Percentiles rank a stretch among this genome's conserved stretches.
phyloP scores from a whole-genome alignment of 2,329 filamentous ascomycete genomes.

The Sarocladiaceae sp. region DNA sequence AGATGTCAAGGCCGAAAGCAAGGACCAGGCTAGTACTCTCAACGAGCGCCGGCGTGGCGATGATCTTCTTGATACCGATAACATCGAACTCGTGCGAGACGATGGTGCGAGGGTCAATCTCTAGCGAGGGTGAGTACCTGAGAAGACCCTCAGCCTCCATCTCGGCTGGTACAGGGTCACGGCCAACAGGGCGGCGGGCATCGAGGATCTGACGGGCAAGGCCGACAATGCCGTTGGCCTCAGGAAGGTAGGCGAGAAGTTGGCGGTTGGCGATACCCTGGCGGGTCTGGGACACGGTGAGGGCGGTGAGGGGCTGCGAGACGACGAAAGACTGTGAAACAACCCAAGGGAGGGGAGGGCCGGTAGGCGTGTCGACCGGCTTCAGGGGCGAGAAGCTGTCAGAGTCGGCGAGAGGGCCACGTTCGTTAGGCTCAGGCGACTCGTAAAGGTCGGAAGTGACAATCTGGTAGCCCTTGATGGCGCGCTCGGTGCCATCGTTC shows the following conservation, averaged over 20 bases:
- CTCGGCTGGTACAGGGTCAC: conserved; percentile 75
- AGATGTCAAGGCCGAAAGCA: conserved; percentile 83
- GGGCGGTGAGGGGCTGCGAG: conserved; percentile 67
- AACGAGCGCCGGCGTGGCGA: conserved; percentile 70
- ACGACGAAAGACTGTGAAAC: conserved; percentile 77
- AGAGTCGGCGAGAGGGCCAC: conserved; percentile 65
- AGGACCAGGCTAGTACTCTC: conserved; percentile 91
- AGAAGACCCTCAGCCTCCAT: conserved; percentile 72
- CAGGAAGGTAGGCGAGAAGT: conserved; percentile 71
- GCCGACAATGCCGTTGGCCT: conserved; percentile 66
- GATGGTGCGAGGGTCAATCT: conserved; percentile 75
- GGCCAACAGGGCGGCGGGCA: conserved; percentile 76
- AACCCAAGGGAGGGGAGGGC: conserved; percentile 62
- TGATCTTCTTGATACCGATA: conserved; percentile 64
- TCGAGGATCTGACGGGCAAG: conserved; percentile 77
- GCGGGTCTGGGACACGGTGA: conserved; percentile 80
- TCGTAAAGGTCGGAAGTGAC: conserved; percentile 87
- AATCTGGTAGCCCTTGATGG: conserved; percentile 78
- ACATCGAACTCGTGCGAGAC: conserved; percentile 80
- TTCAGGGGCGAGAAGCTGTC: conserved; percentile 73
- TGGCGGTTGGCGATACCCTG: conserved; percentile 87
- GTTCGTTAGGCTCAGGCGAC: conserved; percentile 74
- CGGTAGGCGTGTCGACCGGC: conserved; percentile 51
- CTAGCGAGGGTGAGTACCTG: conserved; percentile 68
- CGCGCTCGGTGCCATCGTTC: conserved; percentile 44